These are phyloP conservation scores for Cenchrus americanus DNA, from an alignment of 176 grass and related monocot species.

Conservation along the genomic window DNA sequence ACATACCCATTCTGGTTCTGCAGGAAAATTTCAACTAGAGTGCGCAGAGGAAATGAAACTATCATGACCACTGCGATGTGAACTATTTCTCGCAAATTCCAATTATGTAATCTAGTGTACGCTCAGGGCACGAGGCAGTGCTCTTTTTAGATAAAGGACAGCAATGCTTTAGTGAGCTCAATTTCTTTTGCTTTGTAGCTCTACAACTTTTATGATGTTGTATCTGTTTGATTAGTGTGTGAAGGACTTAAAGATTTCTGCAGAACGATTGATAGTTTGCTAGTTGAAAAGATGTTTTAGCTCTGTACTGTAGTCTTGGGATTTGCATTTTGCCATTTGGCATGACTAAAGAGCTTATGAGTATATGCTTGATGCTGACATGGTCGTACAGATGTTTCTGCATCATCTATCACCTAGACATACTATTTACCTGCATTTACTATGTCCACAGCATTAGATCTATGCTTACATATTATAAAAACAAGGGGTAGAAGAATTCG, in stretches of 20 bases:
- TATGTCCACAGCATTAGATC: conserved; percentile 26
- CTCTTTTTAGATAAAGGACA: background rate
- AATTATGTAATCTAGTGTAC: conserved; percentile 7
- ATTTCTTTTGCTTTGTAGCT: conserved; percentile 36
- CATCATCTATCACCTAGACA: background rate
- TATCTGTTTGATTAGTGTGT: conserved; percentile 19
- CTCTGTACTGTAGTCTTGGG: background rate
- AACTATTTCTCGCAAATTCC: background rate
- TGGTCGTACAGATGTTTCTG: background rate
- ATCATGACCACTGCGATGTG: conserved; percentile 48
- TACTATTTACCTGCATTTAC: background rate
- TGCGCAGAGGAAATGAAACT: conserved; percentile 52
- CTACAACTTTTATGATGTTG: conserved; percentile 5
- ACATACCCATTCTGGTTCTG: conserved; percentile 34
- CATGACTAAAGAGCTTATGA: conserved; percentile 20
- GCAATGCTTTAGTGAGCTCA: conserved; percentile 19
- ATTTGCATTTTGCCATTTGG: conserved; percentile 1
- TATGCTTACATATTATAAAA: conserved; percentile 23
- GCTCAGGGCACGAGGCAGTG: background rate
- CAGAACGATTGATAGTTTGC: background rate
- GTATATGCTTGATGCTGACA: conserved; percentile 20
- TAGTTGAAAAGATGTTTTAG: conserved; percentile 20
- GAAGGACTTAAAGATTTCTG: conserved; percentile 21
- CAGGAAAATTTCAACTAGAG: conserved; percentile 67
- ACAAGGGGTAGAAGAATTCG: background rate